Evolutionary conservation across 352 stramenopile species (phyloP).

Genomic region (Phytophthora hibernalis): DNA sequence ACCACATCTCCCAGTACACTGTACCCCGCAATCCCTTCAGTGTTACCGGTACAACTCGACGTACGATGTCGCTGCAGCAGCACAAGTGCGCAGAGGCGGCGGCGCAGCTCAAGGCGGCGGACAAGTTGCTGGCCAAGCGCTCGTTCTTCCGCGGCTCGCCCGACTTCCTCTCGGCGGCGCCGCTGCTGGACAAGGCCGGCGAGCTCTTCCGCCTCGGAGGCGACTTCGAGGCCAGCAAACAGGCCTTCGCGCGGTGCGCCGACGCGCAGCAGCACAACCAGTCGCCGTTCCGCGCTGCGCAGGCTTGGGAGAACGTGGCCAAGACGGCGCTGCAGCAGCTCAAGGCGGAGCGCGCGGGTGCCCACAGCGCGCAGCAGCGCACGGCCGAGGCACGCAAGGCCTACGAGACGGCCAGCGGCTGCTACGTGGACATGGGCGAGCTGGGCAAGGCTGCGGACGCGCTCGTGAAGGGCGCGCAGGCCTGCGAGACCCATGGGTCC

Average conservation of each 20-base stretch:
- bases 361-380: constrained; percentile 36
- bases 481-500: constrained; percentile 55
- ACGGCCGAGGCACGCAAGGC: constrained; percentile 57
- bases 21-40: background rate
- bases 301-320: constrained; percentile 79
- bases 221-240: constrained; percentile 70
- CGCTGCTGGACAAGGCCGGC: constrained; percentile 74
- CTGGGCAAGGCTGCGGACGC: constrained; percentile 84
- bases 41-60: background rate
- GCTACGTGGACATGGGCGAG: constrained; percentile 86
- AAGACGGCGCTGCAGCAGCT: constrained; percentile 78
- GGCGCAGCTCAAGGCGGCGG: constrained; percentile 59
- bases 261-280: constrained; percentile 78
- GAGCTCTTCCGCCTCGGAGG: constrained; percentile 72
- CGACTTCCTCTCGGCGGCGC: constrained; percentile 76
- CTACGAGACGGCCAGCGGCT: constrained; percentile 67
- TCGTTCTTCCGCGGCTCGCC: constrained; percentile 77
- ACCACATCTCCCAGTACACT: no score
- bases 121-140: constrained; percentile 56
- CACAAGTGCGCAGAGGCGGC: constrained; percentile 62
- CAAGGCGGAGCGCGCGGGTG: constrained; percentile 54
- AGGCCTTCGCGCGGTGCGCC: constrained; percentile 62
- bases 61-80: constrained; percentile 49
- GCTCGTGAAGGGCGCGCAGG: constrained; percentile 67
- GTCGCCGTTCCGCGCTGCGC: constrained; percentile 73